Evolutionary conservation across 2,329 filamentous ascomycete genomes (phyloP), one percentile per base, ranked within the genome.

Genomic region (Talaromyces amestolkiae): DNA sequence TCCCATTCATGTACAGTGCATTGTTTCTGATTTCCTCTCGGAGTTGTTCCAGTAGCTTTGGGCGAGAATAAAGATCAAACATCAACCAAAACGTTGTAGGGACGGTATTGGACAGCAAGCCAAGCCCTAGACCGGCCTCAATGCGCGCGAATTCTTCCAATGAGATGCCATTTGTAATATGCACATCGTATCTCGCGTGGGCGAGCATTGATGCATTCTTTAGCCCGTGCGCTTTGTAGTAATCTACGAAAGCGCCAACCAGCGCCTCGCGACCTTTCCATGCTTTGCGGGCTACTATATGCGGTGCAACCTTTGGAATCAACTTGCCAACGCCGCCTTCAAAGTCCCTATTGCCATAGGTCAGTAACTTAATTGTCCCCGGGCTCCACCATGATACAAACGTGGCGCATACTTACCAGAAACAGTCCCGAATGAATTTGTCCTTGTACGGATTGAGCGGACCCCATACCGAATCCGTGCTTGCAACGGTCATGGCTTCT

Each of bases 61-160:
- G 76, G 1, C 78, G 74, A 5, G 78, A 78, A 69, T 75, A 81
- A 8, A 84, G 69, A 45, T 82, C 76, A 66, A 75, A 78, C 0
- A 84, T 41, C 1, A 78, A 64, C 82, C 83, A 84, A 71, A 83
- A 84, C 0, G 72, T 69, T 0, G 80, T 75, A 0, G 79, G 79
- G 3, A 76, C 71, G 0, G 80, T 80, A 68, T 84, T 84, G 49
- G 75, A 73, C 1, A 81, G 70, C 24, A 80, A 66, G 0, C 72
- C 81, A 7, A 82, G 43, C 0, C 67, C 69, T 58, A 74, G 71
- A 3, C 68, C 47, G 6, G 69, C 68, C 63, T 79, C 76, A 2
- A 71, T 65, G n/a, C 70, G 67, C 0, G 71, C 73, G 54, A 72
- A 69, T 17, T 75, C 71, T 54, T 71, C 66, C 11, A 69, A 6